Base-by-base conservation (phyloP, 352 stramenopile genomes). In the Phytopythium vexans region DNA sequence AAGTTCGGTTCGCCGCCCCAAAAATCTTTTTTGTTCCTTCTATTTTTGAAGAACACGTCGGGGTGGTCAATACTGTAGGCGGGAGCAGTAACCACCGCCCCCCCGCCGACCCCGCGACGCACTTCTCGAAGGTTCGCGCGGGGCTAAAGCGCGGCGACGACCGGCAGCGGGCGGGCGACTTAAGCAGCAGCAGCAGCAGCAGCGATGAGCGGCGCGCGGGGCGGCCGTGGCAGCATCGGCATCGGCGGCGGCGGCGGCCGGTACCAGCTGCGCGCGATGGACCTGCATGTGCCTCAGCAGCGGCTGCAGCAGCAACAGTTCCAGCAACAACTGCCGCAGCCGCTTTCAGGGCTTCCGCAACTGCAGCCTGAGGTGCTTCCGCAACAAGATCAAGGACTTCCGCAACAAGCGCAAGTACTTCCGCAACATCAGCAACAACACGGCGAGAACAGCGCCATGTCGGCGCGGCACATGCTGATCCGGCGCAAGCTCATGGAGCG, bases 391-490 rank as follows among this genome's bases (percentile, higher is more conserved):
- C 38, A 8, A 8, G 37, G 15, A 1, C 46, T 38, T 11, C 34
- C 10, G 14, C 16, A 39, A 9, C 14, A 1, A 27, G 35, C 21
- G 48, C 33, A 34, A 27, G 38, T 12, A 9, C 8, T 41, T 8
- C 21, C 14, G 33, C 12, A 7, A 8, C 33, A 2, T 6, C 14
- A 5, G 48, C 21, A 43, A 14, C 16, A 1, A 32, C 43, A 41
- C 47, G 63, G 64, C 11, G 70, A 81, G 50, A 55, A 56, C n/a
- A 59, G 68, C 34, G 75, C 75, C 11, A 57, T 94, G 11, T 91
- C 84, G 21, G 83, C 83, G 31, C 72, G 84, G n/a, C 88, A 91
- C 48, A 68, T 92, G n/a, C 50, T 94, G 42, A 72, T 94, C 43
- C 81, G 67, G 34, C 73, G 77, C 44, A 88, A 88, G 44, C 66